Evolutionary conservation across 2,329 filamentous ascomycete species (phyloP).

Genomic region (Neofusicoccum parvum): DNA sequence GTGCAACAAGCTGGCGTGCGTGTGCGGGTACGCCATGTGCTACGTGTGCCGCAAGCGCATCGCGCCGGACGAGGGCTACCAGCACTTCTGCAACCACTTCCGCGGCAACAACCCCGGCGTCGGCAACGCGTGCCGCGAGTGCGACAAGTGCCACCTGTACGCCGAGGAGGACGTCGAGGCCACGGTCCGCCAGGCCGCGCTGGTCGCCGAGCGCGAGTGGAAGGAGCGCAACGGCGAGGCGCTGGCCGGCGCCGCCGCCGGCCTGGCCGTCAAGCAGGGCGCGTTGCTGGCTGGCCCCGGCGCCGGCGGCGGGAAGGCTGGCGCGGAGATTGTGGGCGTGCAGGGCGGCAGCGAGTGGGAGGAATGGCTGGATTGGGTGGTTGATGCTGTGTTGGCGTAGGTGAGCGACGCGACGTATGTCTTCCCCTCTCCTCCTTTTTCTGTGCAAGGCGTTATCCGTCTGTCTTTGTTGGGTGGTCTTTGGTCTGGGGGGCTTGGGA

Average conservation of each 20-base stretch:
- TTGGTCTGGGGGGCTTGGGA: neutral
- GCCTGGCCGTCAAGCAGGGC: neutral
- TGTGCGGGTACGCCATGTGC: conserved; percentile 97
- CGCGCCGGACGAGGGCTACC: conserved; percentile 71
- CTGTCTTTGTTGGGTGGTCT: neutral
- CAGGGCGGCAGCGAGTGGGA: conserved; percentile 1
- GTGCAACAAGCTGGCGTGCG: conserved; percentile 95
- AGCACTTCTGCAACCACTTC: conserved; percentile 96
- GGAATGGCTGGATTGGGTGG: conserved; percentile 6
- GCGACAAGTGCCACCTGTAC: conserved; percentile 61
- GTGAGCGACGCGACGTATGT: too few relatives aligned
- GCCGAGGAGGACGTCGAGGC: conserved; percentile 51
- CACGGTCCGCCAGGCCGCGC: conserved; percentile 43
- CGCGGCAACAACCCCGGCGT: conserved; percentile 69
- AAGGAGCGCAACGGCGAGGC: conserved; percentile 39
- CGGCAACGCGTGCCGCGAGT: conserved; percentile 69
- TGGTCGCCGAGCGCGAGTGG: conserved; percentile 48
- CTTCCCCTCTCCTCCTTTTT: neutral
- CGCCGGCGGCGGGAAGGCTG: neutral
- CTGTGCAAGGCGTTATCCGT: neutral
- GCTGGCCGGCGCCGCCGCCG: conserved; percentile 6
- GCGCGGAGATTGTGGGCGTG: conserved; percentile 9
- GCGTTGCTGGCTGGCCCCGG: neutral
- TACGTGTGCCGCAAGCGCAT: conserved; percentile 79
- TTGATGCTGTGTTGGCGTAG: conserved; percentile 4